These are phyloP conservation scores for Lichtheimia ornata DNA, from an alignment of 371 early-diverging fungal genomes.

Conservation along the genomic window DNA sequence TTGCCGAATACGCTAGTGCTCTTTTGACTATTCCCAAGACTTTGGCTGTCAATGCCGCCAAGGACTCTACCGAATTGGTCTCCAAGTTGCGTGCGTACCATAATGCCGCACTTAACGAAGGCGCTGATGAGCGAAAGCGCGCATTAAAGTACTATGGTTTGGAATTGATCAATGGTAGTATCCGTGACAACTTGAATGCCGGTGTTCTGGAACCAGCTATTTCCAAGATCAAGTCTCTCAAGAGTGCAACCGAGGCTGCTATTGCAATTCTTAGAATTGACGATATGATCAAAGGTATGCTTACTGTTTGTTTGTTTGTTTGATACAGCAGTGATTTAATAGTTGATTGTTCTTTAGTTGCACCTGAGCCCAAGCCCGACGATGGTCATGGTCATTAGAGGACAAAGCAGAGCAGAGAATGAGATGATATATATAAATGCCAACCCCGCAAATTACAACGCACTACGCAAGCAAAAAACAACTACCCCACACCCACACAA, in stretches of 20 bases:
- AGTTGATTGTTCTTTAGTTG: slow-evolving; percentile 25
- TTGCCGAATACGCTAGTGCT: slow-evolving; percentile 98
- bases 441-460: no score
- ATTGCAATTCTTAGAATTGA: slow-evolving; percentile 99
- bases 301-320: neutral
- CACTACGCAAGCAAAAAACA: no score
- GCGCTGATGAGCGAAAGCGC: slow-evolving; percentile 71
- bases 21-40: slow-evolving; percentile 98
- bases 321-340: neutral
- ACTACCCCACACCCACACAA: no score
- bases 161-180: slow-evolving; percentile 92
- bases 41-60: slow-evolving; percentile 98
- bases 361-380: slow-evolving; percentile 42
- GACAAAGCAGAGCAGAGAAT: no score
- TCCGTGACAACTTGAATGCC: slow-evolving; percentile 94
- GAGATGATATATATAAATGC: no score
- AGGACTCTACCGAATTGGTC: slow-evolving; percentile 96
- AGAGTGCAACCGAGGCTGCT: slow-evolving; percentile 99
- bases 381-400: slow-evolving; percentile 56
- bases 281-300: slow-evolving; percentile 89
- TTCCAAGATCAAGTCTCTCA: slow-evolving; percentile 98
- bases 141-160: slow-evolving; percentile 91
- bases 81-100: slow-evolving; percentile 96
- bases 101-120: slow-evolving; percentile 77
- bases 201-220: slow-evolving; percentile 99